Evolutionary conservation across 1,284 basidiomycete genomes (phyloP).

Genomic region (Cutaneotrichosporon curvatum): DNA sequence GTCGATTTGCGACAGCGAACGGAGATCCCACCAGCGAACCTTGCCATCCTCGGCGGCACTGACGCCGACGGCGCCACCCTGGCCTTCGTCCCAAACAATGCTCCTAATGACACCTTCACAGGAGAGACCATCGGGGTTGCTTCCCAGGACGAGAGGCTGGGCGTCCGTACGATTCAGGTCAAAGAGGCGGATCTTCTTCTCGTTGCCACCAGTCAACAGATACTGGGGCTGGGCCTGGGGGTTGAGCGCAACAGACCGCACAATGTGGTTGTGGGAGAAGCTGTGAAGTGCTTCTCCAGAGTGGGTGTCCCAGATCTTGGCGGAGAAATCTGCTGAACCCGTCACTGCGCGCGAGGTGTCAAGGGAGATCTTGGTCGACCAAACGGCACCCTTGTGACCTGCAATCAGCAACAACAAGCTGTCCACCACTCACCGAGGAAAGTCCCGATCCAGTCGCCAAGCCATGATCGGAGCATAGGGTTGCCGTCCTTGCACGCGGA

Average conservation of each 20-base stretch:
- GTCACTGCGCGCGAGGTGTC: slow-evolving; percentile 82
- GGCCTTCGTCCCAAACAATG: slow-evolving; percentile 75
- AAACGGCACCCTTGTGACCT: slow-evolving; percentile 96
- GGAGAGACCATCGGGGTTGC: slow-evolving; percentile 51
- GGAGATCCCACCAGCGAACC: slow-evolving; percentile 97
- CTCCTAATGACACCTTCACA: slow-evolving; percentile 89
- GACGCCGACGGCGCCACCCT: slow-evolving; percentile 66
- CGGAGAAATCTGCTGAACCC: slow-evolving; percentile 94
- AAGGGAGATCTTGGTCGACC: slow-evolving; percentile 87
- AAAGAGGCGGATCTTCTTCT: slow-evolving; percentile 95
- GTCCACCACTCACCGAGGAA: slow-evolving; percentile 59
- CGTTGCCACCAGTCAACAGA: slow-evolving; percentile 65
- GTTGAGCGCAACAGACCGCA: slow-evolving; percentile 79
- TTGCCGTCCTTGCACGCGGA: slow-evolving; percentile 96
- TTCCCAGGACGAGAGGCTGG: slow-evolving; percentile 69
- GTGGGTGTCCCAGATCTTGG: slow-evolving; percentile 97
- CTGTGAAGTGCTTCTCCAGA: slow-evolving; percentile 79
- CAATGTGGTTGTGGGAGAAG: slow-evolving; percentile 96
- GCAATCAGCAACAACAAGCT: slow-evolving; percentile 1
- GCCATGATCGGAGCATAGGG: slow-evolving; percentile 92
- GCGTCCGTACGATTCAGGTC: slow-evolving; percentile 75
- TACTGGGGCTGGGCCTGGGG: slow-evolving; percentile 44
- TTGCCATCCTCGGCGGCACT: slow-evolving; percentile 85
- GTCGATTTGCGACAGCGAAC: slow-evolving; percentile 64
- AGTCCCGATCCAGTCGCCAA: slow-evolving; percentile 97